Evolutionary conservation across 306 rosid species (phyloP), one percentile per base, ranked within the genome.

Genomic region (Malus orientalis): DNA sequence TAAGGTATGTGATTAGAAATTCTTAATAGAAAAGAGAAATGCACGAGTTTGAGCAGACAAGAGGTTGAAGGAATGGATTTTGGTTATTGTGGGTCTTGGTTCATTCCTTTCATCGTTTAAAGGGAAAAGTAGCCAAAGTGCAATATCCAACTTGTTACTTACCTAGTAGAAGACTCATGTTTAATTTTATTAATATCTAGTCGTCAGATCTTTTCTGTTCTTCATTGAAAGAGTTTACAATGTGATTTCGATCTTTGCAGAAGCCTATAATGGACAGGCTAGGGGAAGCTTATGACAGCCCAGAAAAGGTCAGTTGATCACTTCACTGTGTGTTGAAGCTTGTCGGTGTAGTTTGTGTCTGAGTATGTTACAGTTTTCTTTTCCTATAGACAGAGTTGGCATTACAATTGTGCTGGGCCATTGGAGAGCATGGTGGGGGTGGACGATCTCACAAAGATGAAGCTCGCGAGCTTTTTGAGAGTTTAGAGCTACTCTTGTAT

Each of bases 401-500:
- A 71, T 82, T 92, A 78, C 97, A 92, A 77, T 71, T 95, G 84
- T 92, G 98, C 82, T 95, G 98, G 97, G 97, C 97, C 77, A 92
- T 95, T 54, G 98, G 98, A 80, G 98, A 95, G 96, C 89, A 95
- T 67, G 96, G 96, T 47, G 98, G 98, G 68, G 98, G 98, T 68
- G 98, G 98, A 45, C 82, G 74, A 72, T 88, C 91, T 67, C 98
- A 92, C 89, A 92, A 89, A 84, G 98, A 95, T 73, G 98, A 87
- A 82, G 97, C 98, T 36, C 97, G 98, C 79, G 98, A 95, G 82
- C 97, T 95, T 76, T 90, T 95, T 76, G 98, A 95, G 89, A 84
- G 98, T 76, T 89, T 95, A 83, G 98, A 95, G 76, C 79, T 92
- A 73, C 98, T 95, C 74, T 79, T 95, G 74, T 95, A 95, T 72